Conservation (phyloP, 2,329 filamentous ascomycete genomes). For the Juglanconis oblonga region DNA sequence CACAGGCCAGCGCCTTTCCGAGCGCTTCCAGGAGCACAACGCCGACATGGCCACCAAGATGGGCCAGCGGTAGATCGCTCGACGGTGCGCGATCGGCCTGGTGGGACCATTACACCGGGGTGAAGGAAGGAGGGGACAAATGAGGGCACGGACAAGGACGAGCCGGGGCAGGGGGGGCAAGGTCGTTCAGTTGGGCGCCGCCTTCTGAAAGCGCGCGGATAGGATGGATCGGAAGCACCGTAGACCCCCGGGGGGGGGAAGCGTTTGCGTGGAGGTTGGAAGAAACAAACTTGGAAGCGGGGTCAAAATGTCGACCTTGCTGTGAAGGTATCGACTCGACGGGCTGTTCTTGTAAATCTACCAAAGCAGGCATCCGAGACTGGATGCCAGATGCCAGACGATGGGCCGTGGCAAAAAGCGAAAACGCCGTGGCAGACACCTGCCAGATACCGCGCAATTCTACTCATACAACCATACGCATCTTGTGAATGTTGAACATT, state of each 20-base stretch:
- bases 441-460: constrained; percentile 2
- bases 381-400: background rate
- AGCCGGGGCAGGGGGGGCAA: no score
- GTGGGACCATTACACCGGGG: background rate
- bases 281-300: background rate
- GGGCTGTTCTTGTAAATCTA: background rate
- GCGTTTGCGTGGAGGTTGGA: background rate
- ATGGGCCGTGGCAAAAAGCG: background rate
- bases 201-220: no score
- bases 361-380: constrained; percentile 12
- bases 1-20: constrained; percentile 81
- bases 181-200: no score
- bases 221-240: no score
- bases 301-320: background rate
- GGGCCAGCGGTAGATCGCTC: constrained; percentile 41
- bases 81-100: background rate
- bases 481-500: background rate
- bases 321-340: background rate
- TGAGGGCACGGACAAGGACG: background rate
- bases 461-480: background rate
- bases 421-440: background rate
- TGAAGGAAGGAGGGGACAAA: background rate
- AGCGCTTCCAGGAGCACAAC: constrained; percentile 78
- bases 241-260: background rate
- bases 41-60: constrained; percentile 56